Conservation (phyloP, 139 green algal species). For the Chlorella sp. region DNA sequence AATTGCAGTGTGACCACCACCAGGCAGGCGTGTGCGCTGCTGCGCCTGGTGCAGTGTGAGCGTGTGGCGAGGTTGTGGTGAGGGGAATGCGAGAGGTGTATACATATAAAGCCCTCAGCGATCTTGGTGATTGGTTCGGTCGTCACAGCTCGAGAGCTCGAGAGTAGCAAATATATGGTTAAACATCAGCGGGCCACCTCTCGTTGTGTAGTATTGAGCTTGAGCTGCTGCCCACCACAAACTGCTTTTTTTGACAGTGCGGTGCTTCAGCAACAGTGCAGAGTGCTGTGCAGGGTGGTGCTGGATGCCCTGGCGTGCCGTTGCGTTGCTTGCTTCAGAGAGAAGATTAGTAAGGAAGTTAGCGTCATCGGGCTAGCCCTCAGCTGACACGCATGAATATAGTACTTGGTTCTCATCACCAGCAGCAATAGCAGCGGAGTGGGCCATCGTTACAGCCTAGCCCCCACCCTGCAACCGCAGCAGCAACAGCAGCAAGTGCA, state of each 20-base stretch:
- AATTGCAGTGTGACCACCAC: too few species aligned
- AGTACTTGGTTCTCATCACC: constrained; percentile 25
- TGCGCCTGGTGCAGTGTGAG: too few species aligned
- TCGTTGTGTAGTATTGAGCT: too few species aligned
- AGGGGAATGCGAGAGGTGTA: too few species aligned
- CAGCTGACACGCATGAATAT: constrained; percentile 51
- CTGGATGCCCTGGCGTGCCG: background rate
- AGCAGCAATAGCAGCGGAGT: too few species aligned
- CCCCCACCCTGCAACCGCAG: too few species aligned
- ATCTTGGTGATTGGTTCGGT: constrained; percentile 43
- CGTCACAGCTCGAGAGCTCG: constrained; percentile 34
- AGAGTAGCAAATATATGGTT: constrained; percentile 49
- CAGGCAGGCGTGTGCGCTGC: too few species aligned
- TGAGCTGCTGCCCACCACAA: too few species aligned
- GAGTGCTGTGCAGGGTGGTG: background rate
- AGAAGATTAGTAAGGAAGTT: constrained; percentile 54
- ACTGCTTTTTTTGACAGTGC: too few species aligned
- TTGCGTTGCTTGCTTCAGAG: constrained; percentile 26
- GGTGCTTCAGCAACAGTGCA: too few species aligned
- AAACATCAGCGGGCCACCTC: constrained; percentile 31
- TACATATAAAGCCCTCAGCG: constrained; percentile 33
- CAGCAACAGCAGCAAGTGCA: too few species aligned
- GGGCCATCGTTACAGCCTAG: too few species aligned
- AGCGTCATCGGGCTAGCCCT: constrained; percentile 28
- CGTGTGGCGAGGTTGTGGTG: background rate